Percentiles rank a stretch among this genome's conserved stretches.
Conservation (phyloP, 345 rosid genomes). For the Clausena lansium region DNA sequence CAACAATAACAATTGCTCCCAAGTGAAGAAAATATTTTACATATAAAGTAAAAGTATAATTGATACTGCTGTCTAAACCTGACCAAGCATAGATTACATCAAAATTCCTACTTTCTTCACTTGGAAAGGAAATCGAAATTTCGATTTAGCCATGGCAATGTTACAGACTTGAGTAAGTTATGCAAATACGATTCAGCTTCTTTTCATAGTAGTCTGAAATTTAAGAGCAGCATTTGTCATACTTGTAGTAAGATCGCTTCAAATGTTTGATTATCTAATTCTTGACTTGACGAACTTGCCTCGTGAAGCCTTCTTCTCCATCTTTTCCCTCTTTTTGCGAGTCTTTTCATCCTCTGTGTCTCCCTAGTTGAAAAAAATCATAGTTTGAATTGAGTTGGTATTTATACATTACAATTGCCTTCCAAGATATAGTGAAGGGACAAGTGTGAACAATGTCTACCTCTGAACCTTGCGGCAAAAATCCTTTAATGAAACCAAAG, state of each 20-base stretch:
- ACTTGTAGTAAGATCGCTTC: background rate
- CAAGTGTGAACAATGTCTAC: constrained; percentile 27
- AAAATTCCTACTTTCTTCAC: background rate
- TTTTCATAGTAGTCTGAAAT: background rate
- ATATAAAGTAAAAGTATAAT: background rate
- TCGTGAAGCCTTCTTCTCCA: constrained; percentile 83
- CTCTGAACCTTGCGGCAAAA: constrained; percentile 66
- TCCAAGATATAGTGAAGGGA: background rate
- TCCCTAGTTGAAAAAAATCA: constrained; percentile 42
- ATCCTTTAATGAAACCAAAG: constrained; percentile 56
- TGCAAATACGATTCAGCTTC: background rate
- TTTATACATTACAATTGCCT: background rate
- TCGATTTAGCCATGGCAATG: background rate
- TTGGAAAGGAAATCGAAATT: background rate
- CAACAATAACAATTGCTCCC: background rate
- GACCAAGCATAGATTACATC: background rate
- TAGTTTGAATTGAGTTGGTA: background rate
- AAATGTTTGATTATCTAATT: constrained; percentile 29
- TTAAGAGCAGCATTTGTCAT: background rate
- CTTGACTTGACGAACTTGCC: constrained; percentile 65
- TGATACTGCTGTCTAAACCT: background rate
- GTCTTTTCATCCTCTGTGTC: constrained; percentile 75
- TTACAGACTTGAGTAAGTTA: background rate
- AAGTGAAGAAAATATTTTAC: background rate
- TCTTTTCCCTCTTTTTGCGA: constrained; percentile 84